A percentile compares a stretch with the other conserved stretches of the same genome.
These are phyloP conservation scores for Aegilops longissima DNA, from an alignment of 176 grass and related monocot genomes.

Conservation along the genomic window DNA sequence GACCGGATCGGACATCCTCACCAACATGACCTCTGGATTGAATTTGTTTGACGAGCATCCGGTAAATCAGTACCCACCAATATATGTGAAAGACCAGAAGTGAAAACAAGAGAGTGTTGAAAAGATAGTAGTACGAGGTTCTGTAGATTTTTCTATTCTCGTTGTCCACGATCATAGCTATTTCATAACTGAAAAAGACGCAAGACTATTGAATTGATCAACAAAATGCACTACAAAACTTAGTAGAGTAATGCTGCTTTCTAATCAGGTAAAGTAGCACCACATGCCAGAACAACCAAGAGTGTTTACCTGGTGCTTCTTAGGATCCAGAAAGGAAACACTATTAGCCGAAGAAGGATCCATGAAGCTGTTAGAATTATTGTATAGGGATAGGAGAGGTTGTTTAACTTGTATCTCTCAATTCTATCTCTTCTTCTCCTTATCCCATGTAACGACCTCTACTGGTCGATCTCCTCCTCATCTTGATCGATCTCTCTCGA, in stretches of 20 bases:
- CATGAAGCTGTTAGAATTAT: slow-evolving; percentile 29
- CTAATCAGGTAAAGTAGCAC: slow-evolving; percentile 5
- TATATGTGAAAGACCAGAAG: slow-evolving; percentile 86
- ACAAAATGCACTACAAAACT: not conserved
- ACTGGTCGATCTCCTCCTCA: no score
- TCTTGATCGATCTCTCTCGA: no score
- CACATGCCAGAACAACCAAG: slow-evolving; percentile 20
- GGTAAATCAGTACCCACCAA: slow-evolving; percentile 80
- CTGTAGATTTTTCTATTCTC: slow-evolving; percentile 43
- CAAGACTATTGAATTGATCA: slow-evolving; percentile 6
- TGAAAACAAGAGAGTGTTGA: slow-evolving; percentile 77
- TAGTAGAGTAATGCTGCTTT: not conserved
- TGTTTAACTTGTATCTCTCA: no score
- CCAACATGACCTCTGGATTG: slow-evolving; percentile 58
- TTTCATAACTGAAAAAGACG: slow-evolving; percentile 65
- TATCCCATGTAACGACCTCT: no score
- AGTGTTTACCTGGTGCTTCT: slow-evolving; percentile 79
- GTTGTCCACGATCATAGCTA: slow-evolving; percentile 63
- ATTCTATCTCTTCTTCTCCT: no score
- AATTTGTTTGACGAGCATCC: slow-evolving; percentile 85
- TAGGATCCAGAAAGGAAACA: slow-evolving; percentile 82
- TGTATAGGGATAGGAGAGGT: no score
- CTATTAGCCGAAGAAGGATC: slow-evolving; percentile 72
- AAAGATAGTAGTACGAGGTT: slow-evolving; percentile 80
- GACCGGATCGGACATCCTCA: slow-evolving; percentile 87